Evolutionary conservation across 805 yeast genomes (phyloP).

Genomic region (Kregervanrija fluxuum): DNA sequence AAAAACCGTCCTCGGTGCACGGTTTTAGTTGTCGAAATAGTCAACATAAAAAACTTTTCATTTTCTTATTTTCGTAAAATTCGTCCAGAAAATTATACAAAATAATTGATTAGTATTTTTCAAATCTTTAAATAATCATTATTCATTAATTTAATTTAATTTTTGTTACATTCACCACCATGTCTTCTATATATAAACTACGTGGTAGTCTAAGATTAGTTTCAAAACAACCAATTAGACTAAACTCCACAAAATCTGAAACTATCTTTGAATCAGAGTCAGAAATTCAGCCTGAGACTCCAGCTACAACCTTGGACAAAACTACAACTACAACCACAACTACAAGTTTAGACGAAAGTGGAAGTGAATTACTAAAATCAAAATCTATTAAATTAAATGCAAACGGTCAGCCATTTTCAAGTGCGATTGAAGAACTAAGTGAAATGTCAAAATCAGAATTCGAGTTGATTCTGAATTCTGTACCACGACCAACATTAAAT

Average conservation of each 20-base stretch:
- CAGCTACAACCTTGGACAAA: neutral
- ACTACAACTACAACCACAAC: no score
- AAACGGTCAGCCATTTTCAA: slow-evolving; percentile 6
- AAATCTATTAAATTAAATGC: slow-evolving; percentile 4
- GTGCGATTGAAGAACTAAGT: slow-evolving; percentile 13
- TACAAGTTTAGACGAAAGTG: neutral
- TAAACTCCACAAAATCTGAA: neutral
- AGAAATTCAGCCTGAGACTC: neutral
- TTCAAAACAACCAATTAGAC: slow-evolving; percentile 2
- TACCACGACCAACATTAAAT: slow-evolving; percentile 22
- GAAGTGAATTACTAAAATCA: neutral
- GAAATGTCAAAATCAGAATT: slow-evolving; percentile 20
- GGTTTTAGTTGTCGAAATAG: no score
- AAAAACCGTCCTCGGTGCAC: no score
- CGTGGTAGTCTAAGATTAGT: slow-evolving; percentile 4
- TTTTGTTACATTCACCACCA: no score
- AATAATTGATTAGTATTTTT: no score
- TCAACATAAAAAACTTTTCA: no score
- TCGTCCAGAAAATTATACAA: no score
- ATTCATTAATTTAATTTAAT: no score
- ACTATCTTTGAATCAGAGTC: neutral
- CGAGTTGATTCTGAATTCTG: slow-evolving; percentile 17
- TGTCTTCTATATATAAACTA: neutral
- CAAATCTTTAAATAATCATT: no score
- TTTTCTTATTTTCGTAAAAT: no score